Percentiles rank a stretch among this genome's conserved stretches.
Evolutionary conservation across 257 asterid genomes (phyloP).

Genomic region (Gardenia jasminoides): DNA sequence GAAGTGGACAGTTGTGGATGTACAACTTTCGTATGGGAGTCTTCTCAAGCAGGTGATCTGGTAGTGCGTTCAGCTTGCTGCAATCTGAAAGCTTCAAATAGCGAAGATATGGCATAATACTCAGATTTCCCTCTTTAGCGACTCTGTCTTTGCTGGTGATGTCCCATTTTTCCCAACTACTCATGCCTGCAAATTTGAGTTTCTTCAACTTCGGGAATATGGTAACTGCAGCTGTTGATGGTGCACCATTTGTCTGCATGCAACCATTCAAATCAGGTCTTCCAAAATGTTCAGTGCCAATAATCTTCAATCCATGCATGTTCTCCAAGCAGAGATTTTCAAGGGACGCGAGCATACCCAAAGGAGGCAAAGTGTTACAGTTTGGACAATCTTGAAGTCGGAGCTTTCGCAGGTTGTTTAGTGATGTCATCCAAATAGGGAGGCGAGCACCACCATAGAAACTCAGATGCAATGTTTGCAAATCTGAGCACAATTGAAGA

Average conservation of each 20-base stretch:
- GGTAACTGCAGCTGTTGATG: not conserved
- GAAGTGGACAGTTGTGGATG: conserved; percentile 33
- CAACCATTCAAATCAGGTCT: not conserved
- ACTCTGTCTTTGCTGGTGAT: not conserved
- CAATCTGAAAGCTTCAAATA: conserved; percentile 55
- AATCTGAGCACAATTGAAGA: conserved; percentile 32
- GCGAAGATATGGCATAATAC: conserved; percentile 49
- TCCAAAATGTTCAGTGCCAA: conserved; percentile 40
- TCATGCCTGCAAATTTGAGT: conserved; percentile 52
- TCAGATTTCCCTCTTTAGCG: conserved; percentile 12
- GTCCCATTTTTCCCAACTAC: conserved; percentile 51
- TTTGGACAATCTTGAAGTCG: conserved; percentile 47
- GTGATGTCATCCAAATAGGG: conserved; percentile 51
- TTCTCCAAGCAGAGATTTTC: conserved; percentile 48
- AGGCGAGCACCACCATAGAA: conserved; percentile 41
- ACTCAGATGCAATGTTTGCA: conserved; percentile 49
- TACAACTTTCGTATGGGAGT: conserved; percentile 39
- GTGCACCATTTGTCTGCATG: not conserved
- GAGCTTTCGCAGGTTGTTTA: conserved; percentile 40
- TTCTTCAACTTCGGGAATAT: conserved; percentile 54
- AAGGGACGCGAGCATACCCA: conserved; percentile 52
- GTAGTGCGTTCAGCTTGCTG: conserved; percentile 42
- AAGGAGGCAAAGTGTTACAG: conserved; percentile 44
- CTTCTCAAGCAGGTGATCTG: conserved; percentile 30
- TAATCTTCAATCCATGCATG: conserved; percentile 27